Conservation (phyloP, 768 basidiomycete species). For the Termitomyces sp. region DNA sequence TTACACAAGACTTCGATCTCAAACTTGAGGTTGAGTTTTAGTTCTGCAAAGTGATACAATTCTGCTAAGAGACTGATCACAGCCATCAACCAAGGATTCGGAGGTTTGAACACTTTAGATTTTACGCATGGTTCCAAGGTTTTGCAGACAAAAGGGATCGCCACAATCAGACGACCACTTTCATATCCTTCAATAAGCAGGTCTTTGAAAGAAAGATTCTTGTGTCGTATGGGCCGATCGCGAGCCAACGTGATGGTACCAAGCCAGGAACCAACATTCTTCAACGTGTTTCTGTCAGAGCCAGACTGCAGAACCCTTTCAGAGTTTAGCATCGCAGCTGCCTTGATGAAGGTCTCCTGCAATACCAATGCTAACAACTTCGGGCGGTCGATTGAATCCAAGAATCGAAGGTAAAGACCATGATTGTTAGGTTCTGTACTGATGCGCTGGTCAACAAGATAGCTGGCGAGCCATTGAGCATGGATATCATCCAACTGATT, state of each 20-base stretch:
- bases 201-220: constrained; percentile 95
- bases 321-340: constrained; percentile 80
- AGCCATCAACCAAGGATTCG: constrained; percentile 98
- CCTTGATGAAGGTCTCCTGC: constrained; percentile 92
- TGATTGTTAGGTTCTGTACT: constrained; percentile 98
- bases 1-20: constrained; percentile 98
- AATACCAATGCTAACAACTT: constrained; percentile 70
- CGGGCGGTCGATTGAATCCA: constrained; percentile 75
- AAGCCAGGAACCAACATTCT: constrained; percentile 95
- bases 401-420: constrained; percentile 86
- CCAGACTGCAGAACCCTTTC: constrained; percentile 85
- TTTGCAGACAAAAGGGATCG: constrained; percentile 98
- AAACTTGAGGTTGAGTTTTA: constrained; percentile 96
- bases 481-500: constrained; percentile 78
- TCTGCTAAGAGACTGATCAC: constrained; percentile 89
- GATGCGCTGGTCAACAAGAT: constrained; percentile 93
- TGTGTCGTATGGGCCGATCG: constrained; percentile 88
- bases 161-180: constrained; percentile 82
- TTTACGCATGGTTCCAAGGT: constrained; percentile 85
- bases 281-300: constrained; percentile 80
- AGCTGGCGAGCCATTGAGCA: constrained; percentile 95
- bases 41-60: constrained; percentile 94
- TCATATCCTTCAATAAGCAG: constrained; percentile 96
- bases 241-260: constrained; percentile 91
- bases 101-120: constrained; percentile 90